Conservation (phyloP, 805 yeast genomes). For the Pichia insulana region DNA sequence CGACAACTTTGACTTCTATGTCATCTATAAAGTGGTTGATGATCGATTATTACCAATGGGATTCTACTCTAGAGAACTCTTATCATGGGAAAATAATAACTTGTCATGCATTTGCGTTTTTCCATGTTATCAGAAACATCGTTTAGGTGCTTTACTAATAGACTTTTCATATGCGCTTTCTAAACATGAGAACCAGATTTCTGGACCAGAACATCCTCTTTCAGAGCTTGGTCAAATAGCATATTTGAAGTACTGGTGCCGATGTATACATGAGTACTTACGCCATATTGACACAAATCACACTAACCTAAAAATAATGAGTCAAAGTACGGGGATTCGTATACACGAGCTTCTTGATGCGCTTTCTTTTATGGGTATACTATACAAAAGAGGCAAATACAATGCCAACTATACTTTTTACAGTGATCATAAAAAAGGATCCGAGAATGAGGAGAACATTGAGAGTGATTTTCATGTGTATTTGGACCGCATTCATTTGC, state of each 20-base stretch:
- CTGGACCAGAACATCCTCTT: constrained; percentile 91
- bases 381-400: constrained; percentile 25
- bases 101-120: constrained; percentile 85
- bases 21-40: constrained; percentile 47
- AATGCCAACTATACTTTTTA: constrained; percentile 21
- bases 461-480: too few species aligned
- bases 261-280: constrained; percentile 29
- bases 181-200: constrained; percentile 47
- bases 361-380: constrained; percentile 44
- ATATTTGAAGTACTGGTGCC: constrained; percentile 71
- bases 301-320: constrained; percentile 40
- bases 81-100: constrained; percentile 75
- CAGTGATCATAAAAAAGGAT: too few species aligned
- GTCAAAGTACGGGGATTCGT: constrained; percentile 55
- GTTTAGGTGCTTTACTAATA: constrained; percentile 70
- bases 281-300: constrained; percentile 4
- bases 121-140: constrained; percentile 82
- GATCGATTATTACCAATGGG: constrained; percentile 60
- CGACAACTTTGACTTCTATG: constrained; percentile 72
- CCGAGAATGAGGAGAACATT: too few species aligned
- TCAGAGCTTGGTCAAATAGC: constrained; percentile 72
- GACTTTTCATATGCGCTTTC: constrained; percentile 79
- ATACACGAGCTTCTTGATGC: constrained; percentile 53
- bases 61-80: constrained; percentile 80
- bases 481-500: too few species aligned